Percentiles rank a stretch among this genome's conserved stretches.
These are phyloP conservation scores for Xylariomycetidae sp. DNA, from an alignment of 2,329 filamentous ascomycete species.

Conservation along the genomic window DNA sequence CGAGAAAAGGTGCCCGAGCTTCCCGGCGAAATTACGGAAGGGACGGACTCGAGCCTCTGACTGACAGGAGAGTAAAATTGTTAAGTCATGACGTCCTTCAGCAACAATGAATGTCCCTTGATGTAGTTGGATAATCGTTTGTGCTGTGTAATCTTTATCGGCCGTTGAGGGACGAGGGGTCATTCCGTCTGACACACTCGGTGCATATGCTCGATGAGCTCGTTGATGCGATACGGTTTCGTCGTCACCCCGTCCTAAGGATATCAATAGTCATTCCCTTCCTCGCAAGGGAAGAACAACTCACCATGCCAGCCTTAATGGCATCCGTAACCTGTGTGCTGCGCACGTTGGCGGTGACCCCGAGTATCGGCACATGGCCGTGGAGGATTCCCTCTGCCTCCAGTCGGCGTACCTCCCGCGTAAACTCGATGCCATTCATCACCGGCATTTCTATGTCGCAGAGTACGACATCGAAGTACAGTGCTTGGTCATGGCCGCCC, in stretches of 20 bases:
- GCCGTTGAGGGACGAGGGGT: too few species aligned
- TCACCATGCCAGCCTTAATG: conserved; percentile 22
- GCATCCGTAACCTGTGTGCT: conserved; percentile 19
- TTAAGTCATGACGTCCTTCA: too few species aligned
- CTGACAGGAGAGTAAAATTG: too few species aligned
- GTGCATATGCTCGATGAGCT: conserved; percentile 21
- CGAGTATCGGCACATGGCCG: conserved; percentile 20
- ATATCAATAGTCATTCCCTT: conserved; percentile 1
- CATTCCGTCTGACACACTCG: conserved; percentile 12
- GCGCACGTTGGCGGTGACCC: conserved; percentile 23
- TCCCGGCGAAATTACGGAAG: too few species aligned
- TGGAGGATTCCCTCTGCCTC: conserved; percentile 12
- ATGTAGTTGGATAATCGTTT: too few species aligned
- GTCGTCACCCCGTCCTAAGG: conserved; percentile 22
- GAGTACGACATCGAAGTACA: conserved; percentile 18
- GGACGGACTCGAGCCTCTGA: too few species aligned
- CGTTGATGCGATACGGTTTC: conserved; percentile 22
- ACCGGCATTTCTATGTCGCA: conserved; percentile 25
- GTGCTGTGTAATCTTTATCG: too few species aligned
- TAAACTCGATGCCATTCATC: conserved; percentile 22
- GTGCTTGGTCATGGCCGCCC: background rate
- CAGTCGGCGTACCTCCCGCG: conserved; percentile 15
- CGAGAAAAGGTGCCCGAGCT: too few species aligned
- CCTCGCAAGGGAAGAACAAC: background rate
- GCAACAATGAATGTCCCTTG: too few species aligned